A percentile compares a stretch with the other conserved stretches of the same genome.
These are phyloP conservation scores for Coemansia umbellata DNA, from an alignment of 192 early-diverging fungal species.

Conservation along the genomic window DNA sequence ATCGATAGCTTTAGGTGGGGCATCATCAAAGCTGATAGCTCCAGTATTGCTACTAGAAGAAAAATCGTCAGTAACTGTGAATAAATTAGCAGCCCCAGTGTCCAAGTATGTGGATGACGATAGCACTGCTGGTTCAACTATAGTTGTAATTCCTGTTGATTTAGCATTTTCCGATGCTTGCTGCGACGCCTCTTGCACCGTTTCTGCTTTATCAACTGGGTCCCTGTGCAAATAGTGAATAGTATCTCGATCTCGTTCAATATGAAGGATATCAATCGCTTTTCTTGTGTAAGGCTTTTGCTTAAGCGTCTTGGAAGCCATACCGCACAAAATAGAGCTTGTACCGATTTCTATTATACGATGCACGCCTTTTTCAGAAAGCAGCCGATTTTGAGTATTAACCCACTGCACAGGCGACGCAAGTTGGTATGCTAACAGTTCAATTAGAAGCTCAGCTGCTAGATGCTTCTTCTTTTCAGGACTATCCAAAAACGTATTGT, in stretches of 20 bases:
- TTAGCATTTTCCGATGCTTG: not conserved
- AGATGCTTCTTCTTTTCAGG: constrained; percentile 70
- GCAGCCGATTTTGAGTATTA: constrained; percentile 82
- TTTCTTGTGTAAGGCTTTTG: not conserved
- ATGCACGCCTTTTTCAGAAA: constrained; percentile 70
- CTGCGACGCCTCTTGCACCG: not conserved
- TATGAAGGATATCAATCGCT: not conserved
- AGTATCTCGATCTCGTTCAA: not conserved
- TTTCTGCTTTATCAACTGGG: not conserved
- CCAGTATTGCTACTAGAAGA: no score
- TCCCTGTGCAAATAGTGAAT: not conserved
- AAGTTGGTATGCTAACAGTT: constrained; percentile 90
- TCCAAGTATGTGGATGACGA: no score
- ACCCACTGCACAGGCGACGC: constrained; percentile 94
- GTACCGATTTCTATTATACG: constrained; percentile 88
- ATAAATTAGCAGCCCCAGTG: constrained; percentile 49
- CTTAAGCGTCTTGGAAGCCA: not conserved
- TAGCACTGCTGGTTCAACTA: no score
- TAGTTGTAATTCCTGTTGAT: not conserved
- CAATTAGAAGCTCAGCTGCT: constrained; percentile 75
- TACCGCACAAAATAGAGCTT: constrained; percentile 53
- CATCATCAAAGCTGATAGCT: constrained; percentile 69
- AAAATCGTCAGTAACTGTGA: no score
- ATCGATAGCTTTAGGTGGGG: constrained; percentile 69
- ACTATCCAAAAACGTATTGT: constrained; percentile 8